Conservation (phyloP, 176 grass and related monocot species). For the Calamus simplicifolius region DNA sequence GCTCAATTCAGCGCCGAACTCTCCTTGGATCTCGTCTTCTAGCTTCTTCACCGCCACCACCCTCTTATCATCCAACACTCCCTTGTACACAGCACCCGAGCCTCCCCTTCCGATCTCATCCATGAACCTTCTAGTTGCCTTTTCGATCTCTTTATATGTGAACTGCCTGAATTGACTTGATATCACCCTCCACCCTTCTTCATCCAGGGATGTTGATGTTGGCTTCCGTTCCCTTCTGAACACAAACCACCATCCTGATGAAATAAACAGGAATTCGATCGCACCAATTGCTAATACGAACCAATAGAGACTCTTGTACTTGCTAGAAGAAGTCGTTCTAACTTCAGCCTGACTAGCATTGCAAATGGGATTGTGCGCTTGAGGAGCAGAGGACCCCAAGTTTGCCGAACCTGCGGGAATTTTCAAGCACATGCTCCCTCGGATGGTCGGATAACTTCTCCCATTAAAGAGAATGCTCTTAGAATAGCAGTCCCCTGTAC, state of each 20-base stretch:
- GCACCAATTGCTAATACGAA: constrained; percentile 9
- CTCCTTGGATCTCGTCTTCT: constrained; percentile 17
- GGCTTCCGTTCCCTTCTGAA: neutral
- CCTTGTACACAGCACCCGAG: constrained; percentile 24
- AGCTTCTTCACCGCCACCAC: constrained; percentile 20
- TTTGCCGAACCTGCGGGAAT: neutral
- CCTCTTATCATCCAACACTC: constrained; percentile 15
- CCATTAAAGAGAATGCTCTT: constrained; percentile 22
- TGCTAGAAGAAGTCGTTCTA: neutral
- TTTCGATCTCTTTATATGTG: constrained; percentile 18
- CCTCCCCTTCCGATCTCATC: constrained; percentile 17
- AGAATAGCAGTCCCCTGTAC: neutral
- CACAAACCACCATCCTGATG: constrained; percentile 10
- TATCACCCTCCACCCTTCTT: constrained; percentile 15
- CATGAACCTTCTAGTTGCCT: constrained; percentile 10
- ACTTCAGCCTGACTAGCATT: too few relatives aligned
- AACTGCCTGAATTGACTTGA: constrained; percentile 22
- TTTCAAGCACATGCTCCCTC: neutral
- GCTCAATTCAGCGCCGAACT: constrained; percentile 20
- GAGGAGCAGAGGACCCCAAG: too few relatives aligned
- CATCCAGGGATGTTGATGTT: neutral
- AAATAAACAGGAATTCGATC: constrained; percentile 14
- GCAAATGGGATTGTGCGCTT: too few relatives aligned
- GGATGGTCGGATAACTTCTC: neutral
- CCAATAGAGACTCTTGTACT: constrained; percentile 5